These are phyloP conservation scores for Diaporthe vexans DNA, from an alignment of 2,329 filamentous ascomycete species.

Conservation along the genomic window DNA sequence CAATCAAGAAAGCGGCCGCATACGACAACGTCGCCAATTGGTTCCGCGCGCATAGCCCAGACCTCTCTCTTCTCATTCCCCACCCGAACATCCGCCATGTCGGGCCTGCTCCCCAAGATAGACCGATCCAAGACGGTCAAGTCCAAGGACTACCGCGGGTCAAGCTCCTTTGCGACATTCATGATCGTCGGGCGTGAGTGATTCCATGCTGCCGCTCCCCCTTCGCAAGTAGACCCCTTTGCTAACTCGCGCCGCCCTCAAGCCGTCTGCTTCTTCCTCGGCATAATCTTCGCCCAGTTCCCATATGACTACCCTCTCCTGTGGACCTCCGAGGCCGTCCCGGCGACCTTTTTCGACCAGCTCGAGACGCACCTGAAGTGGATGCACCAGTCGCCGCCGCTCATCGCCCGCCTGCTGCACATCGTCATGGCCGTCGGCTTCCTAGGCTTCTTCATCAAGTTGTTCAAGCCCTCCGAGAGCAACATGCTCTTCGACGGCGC, in stretches of 20 bases:
- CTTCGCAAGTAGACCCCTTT: conserved; percentile 41
- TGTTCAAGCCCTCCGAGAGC: conserved; percentile 92
- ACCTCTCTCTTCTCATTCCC: not conserved
- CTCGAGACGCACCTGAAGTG: conserved; percentile 93
- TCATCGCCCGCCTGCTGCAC: conserved; percentile 94
- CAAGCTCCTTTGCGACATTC: conserved; percentile 90
- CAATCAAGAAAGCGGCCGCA: not conserved
- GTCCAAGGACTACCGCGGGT: conserved; percentile 70
- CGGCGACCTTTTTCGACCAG: conserved; percentile 81
- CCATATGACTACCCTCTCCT: conserved; percentile 95
- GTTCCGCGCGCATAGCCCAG: not conserved
- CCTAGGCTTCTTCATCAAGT: conserved; percentile 90
- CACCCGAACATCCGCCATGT: conserved; percentile 32
- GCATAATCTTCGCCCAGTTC: conserved; percentile 95
- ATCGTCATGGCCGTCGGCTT: conserved; percentile 92
- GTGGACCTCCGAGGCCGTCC: conserved; percentile 78
- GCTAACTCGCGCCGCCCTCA: conserved; percentile 37
- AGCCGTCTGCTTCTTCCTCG: conserved; percentile 97
- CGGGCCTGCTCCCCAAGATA: conserved; percentile 47
- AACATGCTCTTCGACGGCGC: conserved; percentile 96
- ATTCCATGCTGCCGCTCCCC: conserved; percentile 24
- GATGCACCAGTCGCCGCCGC: conserved; percentile 89
- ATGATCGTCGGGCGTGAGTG: conserved; percentile 94
- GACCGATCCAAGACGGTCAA: conserved; percentile 70
- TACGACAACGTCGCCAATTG: conserved; percentile 28